phyloP scores from a whole-genome alignment of 495 filamentous ascomycete species.

The Mytilinidion resinicola region DNA sequence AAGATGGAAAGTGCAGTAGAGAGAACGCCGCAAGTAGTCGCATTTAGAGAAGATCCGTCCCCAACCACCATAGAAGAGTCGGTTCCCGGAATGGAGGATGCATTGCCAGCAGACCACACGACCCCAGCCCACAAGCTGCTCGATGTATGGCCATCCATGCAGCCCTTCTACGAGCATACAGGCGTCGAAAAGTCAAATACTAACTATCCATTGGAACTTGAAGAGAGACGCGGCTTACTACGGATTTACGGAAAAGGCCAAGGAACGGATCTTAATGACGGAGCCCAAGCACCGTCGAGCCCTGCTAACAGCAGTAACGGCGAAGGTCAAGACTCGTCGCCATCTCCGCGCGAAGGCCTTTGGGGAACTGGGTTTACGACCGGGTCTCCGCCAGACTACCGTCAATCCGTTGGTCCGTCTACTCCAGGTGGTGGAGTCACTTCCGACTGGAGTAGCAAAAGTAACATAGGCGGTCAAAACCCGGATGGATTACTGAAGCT shows the following conservation, averaged over 20 bases:
- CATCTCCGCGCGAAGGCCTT: slow-evolving; percentile 13
- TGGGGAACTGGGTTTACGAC: slow-evolving; percentile 15
- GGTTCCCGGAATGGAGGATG: slow-evolving; percentile 44
- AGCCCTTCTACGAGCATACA: slow-evolving; percentile 3
- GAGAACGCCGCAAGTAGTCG: too few species aligned
- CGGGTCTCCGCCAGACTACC: background rate
- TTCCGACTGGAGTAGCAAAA: background rate
- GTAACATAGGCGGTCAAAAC: slow-evolving; percentile 45
- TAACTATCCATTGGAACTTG: slow-evolving; percentile 67
- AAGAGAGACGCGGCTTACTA: slow-evolving; percentile 45
- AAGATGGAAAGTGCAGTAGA: background rate
- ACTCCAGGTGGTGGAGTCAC: background rate
- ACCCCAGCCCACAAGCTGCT: slow-evolving; percentile 69
- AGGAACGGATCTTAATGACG: slow-evolving; percentile 17
- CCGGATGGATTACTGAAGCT: slow-evolving; percentile 59
- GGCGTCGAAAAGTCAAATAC: slow-evolving; percentile 36
- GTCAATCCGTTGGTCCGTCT: background rate
- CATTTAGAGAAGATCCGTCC: too few species aligned
- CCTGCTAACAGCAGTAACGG: slow-evolving; percentile 11
- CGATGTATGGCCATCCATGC: slow-evolving; percentile 17
- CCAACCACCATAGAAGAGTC: too few species aligned
- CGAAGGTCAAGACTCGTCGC: slow-evolving; percentile 7
- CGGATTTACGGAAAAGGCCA: slow-evolving; percentile 25
- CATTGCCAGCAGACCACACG: slow-evolving; percentile 71
- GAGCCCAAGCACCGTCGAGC: slow-evolving; percentile 14